Percentiles rank a stretch among this genome's conserved stretches.
phyloP scores from a whole-genome alignment of 345 rosid genomes.

The Citrus australasica region DNA sequence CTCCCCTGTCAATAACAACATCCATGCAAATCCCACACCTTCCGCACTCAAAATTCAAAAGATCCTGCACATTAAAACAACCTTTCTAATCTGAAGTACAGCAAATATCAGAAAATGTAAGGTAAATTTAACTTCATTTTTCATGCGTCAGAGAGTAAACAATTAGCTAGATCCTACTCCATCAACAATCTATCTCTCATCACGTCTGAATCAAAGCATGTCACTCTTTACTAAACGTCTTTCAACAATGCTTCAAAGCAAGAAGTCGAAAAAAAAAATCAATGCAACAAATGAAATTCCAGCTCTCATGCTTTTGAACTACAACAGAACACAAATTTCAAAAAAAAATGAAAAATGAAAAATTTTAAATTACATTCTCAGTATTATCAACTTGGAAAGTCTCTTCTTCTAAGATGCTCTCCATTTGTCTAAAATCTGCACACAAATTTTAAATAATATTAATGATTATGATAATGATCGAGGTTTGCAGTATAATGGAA shows the following conservation, averaged over 20 bases:
- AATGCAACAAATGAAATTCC: neutral
- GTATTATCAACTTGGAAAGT: slow-evolving; percentile 44
- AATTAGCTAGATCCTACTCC: neutral
- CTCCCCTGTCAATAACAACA: slow-evolving; percentile 84
- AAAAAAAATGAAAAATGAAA: neutral
- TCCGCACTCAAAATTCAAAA: slow-evolving; percentile 59
- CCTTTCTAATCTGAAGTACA: neutral
- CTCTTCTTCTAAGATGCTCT: slow-evolving; percentile 55
- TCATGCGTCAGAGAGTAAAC: neutral
- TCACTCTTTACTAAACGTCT: neutral
- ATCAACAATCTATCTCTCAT: neutral
- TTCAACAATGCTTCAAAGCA: neutral
- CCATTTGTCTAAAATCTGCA: slow-evolving; percentile 11
- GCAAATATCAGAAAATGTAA: slow-evolving; percentile 1
- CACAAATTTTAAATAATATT: slow-evolving; percentile 7
- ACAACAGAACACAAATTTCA: neutral
- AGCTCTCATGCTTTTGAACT: neutral
- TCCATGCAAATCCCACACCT: slow-evolving; percentile 99
- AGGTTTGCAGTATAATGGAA: neutral
- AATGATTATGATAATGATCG: slow-evolving; percentile 1
- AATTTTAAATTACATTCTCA: slow-evolving; percentile 43
- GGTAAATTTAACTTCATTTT: neutral
- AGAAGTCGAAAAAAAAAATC: neutral
- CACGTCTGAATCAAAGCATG: neutral
- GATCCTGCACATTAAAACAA: slow-evolving; percentile 42